Conservation (phyloP, 306 rosid species). For the Sechiopsis laciniata region DNA sequence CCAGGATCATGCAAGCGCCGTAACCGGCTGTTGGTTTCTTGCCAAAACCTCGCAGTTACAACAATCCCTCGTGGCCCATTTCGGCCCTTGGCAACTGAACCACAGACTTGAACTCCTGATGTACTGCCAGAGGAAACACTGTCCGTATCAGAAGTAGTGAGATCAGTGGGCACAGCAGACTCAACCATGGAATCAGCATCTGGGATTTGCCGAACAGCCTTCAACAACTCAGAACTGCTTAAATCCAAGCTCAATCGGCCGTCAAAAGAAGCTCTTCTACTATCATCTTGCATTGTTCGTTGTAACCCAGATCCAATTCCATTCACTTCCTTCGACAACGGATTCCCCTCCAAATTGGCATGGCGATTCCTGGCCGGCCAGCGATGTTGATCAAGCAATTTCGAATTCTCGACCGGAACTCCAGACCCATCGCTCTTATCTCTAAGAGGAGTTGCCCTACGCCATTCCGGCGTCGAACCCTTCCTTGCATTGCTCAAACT, state of each 20-base stretch:
- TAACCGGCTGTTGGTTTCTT: slow-evolving; percentile 83
- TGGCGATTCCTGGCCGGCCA: slow-evolving; percentile 80
- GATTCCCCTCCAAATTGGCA: slow-evolving; percentile 31
- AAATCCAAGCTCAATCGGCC: slow-evolving; percentile 85
- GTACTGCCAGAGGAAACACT: slow-evolving; percentile 96
- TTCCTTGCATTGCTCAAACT: slow-evolving; percentile 43
- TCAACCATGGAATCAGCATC: slow-evolving; percentile 44
- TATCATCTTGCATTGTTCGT: slow-evolving; percentile 45
- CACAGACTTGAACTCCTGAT: slow-evolving; percentile 67
- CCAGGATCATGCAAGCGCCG: slow-evolving; percentile 92
- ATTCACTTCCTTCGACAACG: slow-evolving; percentile 29
- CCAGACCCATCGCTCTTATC: slow-evolving; percentile 37
- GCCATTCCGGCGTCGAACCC: slow-evolving; percentile 70
- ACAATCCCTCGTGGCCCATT: slow-evolving; percentile 56
- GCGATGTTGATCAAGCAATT: slow-evolving; percentile 70
- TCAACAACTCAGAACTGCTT: slow-evolving; percentile 53
- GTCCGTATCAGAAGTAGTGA: slow-evolving; percentile 88
- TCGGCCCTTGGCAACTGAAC: slow-evolving; percentile 36
- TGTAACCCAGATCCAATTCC: slow-evolving; percentile 78
- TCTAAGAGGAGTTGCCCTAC: slow-evolving; percentile 63
- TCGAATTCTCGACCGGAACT: slow-evolving; percentile 79
- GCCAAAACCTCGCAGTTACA: slow-evolving; percentile 92
- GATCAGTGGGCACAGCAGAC: slow-evolving; percentile 62
- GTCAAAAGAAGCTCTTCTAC: slow-evolving; percentile 72
- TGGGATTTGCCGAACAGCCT: slow-evolving; percentile 35